Base-by-base conservation (phyloP, 306 rosid genomes). In the Prunus campanulata region DNA sequence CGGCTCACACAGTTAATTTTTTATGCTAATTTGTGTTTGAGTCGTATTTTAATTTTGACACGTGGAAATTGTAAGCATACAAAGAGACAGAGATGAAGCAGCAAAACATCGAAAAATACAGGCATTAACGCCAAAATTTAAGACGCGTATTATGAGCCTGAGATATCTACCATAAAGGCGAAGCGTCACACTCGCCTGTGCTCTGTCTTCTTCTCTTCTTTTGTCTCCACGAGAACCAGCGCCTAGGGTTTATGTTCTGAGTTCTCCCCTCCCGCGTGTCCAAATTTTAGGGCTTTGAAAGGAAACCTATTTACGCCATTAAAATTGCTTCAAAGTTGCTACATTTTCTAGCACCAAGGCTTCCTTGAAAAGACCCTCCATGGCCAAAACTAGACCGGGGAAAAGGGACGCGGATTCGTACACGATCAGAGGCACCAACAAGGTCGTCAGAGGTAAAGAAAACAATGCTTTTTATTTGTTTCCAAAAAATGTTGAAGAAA, bases 361-460 rank as follows among this genome's bases (percentile, higher is more conserved):
- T 44, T 77, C 24, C 48, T 71, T 47, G 75, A 29, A 30, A 72
- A 55, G 60, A 55, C 35, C 75, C 79, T 18, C 63, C 63, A 93
- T 93, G 98, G 95, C 97, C 77, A 93, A 91, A 88, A 91, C 96
- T 57, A 85, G 88, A 77, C 90, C 96, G 1, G 90, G 88, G 2
- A 94, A 55, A 78, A 91, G 81, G 78, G 97, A 90, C 88, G 54
- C 87, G 74, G 91, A 91, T 73, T 86, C 94, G 4, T 94, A 90
- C 82, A 91, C 94, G 35, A 90, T 94, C 84, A 79, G 80, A 86
- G 98, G 97, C 79, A 90, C 98, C 74, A 88, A 83, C 94, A 94
- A 94, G 80, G 66, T 94, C 76, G 94, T 94, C 75, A 77, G 87
- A 91, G 98, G 98, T 94, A 83, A 78, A 69, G 12, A 62, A 18